A percentile compares a stretch with the other conserved stretches of the same genome.
Conservation (phyloP, 345 rosid genomes). For the Lagerstroemia speciosa region DNA sequence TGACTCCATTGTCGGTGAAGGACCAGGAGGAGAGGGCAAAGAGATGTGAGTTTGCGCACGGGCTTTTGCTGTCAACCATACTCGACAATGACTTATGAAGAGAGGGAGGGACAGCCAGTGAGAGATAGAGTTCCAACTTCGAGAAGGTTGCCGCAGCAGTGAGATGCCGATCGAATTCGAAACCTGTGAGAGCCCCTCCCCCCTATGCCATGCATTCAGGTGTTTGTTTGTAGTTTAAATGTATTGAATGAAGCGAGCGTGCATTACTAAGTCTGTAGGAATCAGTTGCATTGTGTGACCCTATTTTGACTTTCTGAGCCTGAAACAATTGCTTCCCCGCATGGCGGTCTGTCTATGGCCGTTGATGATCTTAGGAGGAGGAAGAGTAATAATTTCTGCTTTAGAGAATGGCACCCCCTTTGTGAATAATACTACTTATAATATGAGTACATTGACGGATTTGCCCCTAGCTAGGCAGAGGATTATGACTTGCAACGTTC, state of each 20-base stretch:
- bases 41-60: slow-evolving; percentile 60
- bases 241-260: neutral
- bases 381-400: too few species aligned
- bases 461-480: too few species aligned
- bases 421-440: too few species aligned
- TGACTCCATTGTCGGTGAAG: slow-evolving; percentile 55
- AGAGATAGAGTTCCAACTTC: neutral
- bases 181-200: neutral
- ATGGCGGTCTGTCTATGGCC: too few species aligned
- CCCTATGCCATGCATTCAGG: neutral
- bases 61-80: slow-evolving; percentile 59
- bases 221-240: neutral
- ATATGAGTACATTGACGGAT: too few species aligned
- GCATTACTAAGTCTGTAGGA: neutral
- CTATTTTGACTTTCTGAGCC: neutral
- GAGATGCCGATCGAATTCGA: neutral
- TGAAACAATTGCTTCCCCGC: too few species aligned
- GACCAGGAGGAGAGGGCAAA: slow-evolving; percentile 69
- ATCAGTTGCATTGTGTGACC: neutral
- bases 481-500: too few species aligned
- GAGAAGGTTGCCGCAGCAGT: neutral
- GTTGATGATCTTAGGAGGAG: too few species aligned
- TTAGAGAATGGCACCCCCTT: too few species aligned
- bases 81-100: slow-evolving; percentile 48
- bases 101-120: neutral